Evolutionary conservation across 805 yeast genomes (phyloP).

Genomic region (Candida silvicultrix): DNA sequence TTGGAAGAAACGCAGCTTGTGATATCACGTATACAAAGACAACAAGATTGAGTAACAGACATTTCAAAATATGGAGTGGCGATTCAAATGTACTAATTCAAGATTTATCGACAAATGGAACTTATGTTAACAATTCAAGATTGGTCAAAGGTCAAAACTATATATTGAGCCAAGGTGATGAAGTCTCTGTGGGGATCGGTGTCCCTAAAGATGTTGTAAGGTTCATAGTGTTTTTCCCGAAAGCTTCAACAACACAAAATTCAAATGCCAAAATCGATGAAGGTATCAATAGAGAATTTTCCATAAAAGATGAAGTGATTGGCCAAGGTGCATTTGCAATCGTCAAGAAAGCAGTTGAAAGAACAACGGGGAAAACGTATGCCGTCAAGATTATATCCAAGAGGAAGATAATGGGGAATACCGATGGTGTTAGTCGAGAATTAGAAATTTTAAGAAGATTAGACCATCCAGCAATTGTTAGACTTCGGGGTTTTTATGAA

Average conservation of each 20-base stretch:
- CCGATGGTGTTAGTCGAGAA: slow-evolving; percentile 82
- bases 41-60: slow-evolving; percentile 67
- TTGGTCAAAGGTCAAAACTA: slow-evolving; percentile 74
- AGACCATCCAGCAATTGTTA: slow-evolving; percentile 81
- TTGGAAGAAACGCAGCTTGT: slow-evolving; percentile 68
- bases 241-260: slow-evolving; percentile 4
- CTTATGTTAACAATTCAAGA: slow-evolving; percentile 70
- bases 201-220: slow-evolving; percentile 59
- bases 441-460: slow-evolving; percentile 70
- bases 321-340: slow-evolving; percentile 99
- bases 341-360: slow-evolving; percentile 84
- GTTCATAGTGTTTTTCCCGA: slow-evolving; percentile 36
- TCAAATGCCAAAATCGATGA: slow-evolving; percentile 12
- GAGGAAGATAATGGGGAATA: slow-evolving; percentile 70
- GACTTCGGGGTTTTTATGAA: slow-evolving; percentile 77
- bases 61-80: slow-evolving; percentile 66
- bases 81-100: slow-evolving; percentile 38
- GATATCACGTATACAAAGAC: slow-evolving; percentile 58
- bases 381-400: slow-evolving; percentile 90
- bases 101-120: slow-evolving; percentile 89
- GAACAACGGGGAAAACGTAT: slow-evolving; percentile 75
- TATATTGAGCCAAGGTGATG: slow-evolving; percentile 87
- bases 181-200: slow-evolving; percentile 84
- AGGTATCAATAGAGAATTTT: slow-evolving; percentile 66
- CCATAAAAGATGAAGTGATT: slow-evolving; percentile 75